Base-by-base conservation (phyloP, 495 filamentous ascomycete species). In the Schizothecium vesticola region DNA sequence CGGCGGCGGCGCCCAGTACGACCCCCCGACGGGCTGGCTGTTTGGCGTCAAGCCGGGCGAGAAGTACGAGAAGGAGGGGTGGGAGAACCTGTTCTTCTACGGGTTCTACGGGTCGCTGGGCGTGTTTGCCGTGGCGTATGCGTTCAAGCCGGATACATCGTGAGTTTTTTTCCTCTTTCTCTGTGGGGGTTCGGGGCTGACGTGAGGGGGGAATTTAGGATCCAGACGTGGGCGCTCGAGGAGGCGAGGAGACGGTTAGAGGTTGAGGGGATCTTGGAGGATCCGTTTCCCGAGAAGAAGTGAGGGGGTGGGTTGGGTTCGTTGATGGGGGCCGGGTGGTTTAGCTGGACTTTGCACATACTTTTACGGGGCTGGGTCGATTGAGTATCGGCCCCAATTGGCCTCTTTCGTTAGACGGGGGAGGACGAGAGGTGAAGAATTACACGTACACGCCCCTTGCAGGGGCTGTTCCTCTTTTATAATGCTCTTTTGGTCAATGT, bases 161-260 rank as follows among this genome's bases (percentile, higher is more conserved):
- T 99, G 85, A 81, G 94, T 92, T 56, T 56, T 65, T 69, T 72
- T 58, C 56, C 59, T 56, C 24, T 65, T 29, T 16, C 23, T 67
- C 55, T 69, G 59, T 43, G 61, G 56, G 25, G 13, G 61, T 62
- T 33, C 29, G 36, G 16, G 65, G 13, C 12, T 12, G 56, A 55
- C 26, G 26, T 0, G 23, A 23, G 61, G 51, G 7, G 29, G 23
- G 55, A 68, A n/a, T n/a, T n/a, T 69, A 99, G 96, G 74, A 98
- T 99, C 88, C 94, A 98, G 85, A 97, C 94, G 61, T 99, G 95
- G 95, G 95, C 95, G 31, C 85, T 99, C 59, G 95, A 99, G 81
- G 95, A 99, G 81, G 95, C 95, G 55, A 86, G 94, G 66, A 86
- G 95, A 77, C 84, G 95, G 78, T 85, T 99, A 82, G 95, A 99